Base-by-base conservation (phyloP, 208 protist species). In the Crithidia acanthocephali region DNA sequence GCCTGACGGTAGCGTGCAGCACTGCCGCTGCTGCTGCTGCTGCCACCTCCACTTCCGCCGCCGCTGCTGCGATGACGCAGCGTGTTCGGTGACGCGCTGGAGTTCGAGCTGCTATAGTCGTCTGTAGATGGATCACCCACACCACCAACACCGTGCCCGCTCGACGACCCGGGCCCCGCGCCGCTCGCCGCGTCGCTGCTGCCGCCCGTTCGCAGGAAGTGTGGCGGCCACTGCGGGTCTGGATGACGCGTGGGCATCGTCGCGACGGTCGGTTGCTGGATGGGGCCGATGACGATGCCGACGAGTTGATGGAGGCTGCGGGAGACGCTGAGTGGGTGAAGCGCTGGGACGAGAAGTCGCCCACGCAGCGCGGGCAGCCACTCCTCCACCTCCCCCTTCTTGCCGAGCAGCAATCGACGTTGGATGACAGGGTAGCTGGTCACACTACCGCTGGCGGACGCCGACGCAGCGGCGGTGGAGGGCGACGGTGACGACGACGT, bases 201-300 rank as follows among this genome's bases (percentile, higher is more conserved):
- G 53, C 48, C 64, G 55, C 72, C 58, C 5, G 79, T 77, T 11
- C 47, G 71, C n/a, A 74, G 64, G 42, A 81, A 85, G 73, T 96
- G 88, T 7, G 88, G 86, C 25, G 91, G 91, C 87, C 88, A 93
- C 79, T 94, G 88, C 56, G 91, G 91, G 33, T 78, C 73, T 23
- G 83, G 80, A 63, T 96, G 91, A 10, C 85, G 79, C 40, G 79
- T 80, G 16, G 88, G 86, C 61, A 93, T 74, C 32, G 74, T 81
- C 30, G 81, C 75, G 27, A 92, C 79, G 20, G 85, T 93, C 9
- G 87, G 86, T 76, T 88, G 88, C 68, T 91, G 84, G 67, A 96
- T 92, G 16, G 87, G 88, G 15, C 91, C 91, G 16, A 96, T 77
- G 64, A 96, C 83, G 62, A 81, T 85, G 58, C 85, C 68, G 15